These are phyloP conservation scores for Erysimum cheiranthoides DNA, from an alignment of 345 rosid genomes.

Conservation along the genomic window DNA sequence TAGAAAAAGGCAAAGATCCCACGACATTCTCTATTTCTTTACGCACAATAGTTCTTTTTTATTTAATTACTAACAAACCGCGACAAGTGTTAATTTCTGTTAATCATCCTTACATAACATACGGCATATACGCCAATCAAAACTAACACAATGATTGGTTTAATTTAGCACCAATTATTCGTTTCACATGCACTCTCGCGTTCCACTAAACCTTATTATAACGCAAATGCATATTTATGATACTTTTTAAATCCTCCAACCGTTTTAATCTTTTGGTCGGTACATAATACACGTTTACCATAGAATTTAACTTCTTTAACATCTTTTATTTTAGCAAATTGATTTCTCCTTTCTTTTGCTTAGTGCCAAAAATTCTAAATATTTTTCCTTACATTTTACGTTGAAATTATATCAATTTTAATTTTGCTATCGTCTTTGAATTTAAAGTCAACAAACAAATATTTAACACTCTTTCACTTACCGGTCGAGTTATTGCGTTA, in stretches of 20 bases:
- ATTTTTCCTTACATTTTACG: background rate
- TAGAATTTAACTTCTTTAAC: background rate
- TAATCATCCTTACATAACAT: conserved; percentile 22
- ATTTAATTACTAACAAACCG: conserved; percentile 5
- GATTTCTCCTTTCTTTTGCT: background rate
- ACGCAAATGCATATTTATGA: conserved; percentile 7
- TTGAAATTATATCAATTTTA: background rate
- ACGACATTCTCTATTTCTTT: conserved; percentile 41
- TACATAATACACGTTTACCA: background rate
- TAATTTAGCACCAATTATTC: conserved; percentile 39
- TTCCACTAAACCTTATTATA: conserved; percentile 27
- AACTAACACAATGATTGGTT: conserved; percentile 39
- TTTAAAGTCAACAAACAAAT: conserved; percentile 26
- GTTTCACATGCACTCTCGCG: conserved; percentile 40
- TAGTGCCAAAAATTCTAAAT: background rate
- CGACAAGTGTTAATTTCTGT: conserved; percentile 37
- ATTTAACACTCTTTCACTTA: conserved; percentile 6
- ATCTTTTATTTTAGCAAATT: background rate
- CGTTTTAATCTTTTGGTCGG: background rate
- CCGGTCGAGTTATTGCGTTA: conserved; percentile 37
- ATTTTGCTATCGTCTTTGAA: background rate
- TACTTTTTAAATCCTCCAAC: conserved; percentile 7
- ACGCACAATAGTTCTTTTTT: conserved; percentile 5
- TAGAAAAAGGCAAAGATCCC: conserved; percentile 19
- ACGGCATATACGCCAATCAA: conserved; percentile 23